phyloP scores from a whole-genome alignment of 805 yeast genomes.

The Lachancea quebecensis region DNA sequence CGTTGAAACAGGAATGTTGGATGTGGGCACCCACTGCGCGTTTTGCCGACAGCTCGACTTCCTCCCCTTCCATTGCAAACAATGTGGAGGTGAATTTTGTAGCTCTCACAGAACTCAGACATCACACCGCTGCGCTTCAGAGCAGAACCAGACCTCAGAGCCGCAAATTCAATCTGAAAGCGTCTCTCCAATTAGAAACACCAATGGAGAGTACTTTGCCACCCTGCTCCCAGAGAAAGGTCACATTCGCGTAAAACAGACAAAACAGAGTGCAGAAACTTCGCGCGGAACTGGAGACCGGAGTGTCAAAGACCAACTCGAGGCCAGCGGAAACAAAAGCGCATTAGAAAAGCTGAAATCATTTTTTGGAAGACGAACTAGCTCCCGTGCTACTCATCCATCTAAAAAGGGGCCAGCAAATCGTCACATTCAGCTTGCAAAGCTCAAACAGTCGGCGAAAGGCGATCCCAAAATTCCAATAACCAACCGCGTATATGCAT shows the following conservation, averaged over 20 bases:
- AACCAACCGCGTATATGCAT: constrained; percentile 23
- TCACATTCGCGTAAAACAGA: constrained; percentile 17
- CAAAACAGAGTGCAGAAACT: constrained; percentile 4
- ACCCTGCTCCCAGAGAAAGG: constrained; percentile 28
- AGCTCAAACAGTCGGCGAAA: constrained; percentile 17
- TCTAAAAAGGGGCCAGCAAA: constrained; percentile 10
- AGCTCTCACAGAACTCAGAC: constrained; percentile 23
- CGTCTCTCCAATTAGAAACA: not conserved
- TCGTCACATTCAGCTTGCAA: constrained; percentile 14
- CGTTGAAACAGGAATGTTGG: constrained; percentile 29
- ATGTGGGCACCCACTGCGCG: constrained; percentile 32
- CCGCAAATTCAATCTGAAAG: constrained; percentile 1
- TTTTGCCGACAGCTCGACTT: constrained; percentile 30
- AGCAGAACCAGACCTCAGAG: constrained; percentile 6
- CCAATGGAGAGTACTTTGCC: constrained; percentile 21
- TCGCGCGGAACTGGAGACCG: not conserved
- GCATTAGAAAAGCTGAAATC: constrained; percentile 23
- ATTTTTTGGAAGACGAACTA: constrained; percentile 17
- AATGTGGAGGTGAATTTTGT: constrained; percentile 28
- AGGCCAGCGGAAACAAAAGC: constrained; percentile 8
- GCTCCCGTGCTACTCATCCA: not conserved
- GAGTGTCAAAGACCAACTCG: constrained; percentile 2
- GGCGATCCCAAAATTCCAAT: constrained; percentile 26
- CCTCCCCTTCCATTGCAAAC: constrained; percentile 29
- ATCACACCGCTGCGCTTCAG: constrained; percentile 23